These are phyloP conservation scores for Monosporascus cannonballus DNA, from an alignment of 2,329 filamentous ascomycete species.

Conservation along the genomic window DNA sequence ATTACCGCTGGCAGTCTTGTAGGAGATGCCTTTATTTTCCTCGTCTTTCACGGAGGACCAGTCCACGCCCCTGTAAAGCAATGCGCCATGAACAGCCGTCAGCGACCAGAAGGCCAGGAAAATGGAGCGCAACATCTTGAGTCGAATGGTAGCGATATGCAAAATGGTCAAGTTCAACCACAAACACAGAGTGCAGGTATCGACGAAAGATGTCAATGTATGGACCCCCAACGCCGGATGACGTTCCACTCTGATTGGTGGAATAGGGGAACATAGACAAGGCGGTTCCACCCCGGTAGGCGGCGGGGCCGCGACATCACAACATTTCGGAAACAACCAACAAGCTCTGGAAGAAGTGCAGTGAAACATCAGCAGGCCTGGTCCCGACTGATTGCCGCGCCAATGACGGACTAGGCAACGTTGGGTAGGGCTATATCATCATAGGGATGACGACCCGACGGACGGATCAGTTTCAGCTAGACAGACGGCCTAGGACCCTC, in stretches of 20 bases:
- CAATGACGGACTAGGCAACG: neutral
- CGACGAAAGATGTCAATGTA: neutral
- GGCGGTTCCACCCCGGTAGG: too few relatives aligned
- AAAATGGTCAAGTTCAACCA: too few relatives aligned
- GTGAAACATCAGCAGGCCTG: neutral
- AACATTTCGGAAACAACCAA: neutral
- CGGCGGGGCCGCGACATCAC: neutral
- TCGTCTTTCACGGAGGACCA: constrained; percentile 63
- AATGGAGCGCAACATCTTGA: constrained; percentile 14
- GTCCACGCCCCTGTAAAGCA: constrained; percentile 62
- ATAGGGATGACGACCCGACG: neutral
- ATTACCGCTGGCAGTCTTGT: constrained; percentile 50
- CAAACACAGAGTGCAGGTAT: neutral
- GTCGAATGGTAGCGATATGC: neutral
- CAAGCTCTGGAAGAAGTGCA: neutral
- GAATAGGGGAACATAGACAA: too few relatives aligned
- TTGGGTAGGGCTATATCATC: neutral
- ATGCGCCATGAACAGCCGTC: constrained; percentile 30
- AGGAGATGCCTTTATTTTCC: constrained; percentile 54
- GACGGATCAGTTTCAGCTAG: neutral
- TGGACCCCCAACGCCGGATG: too few relatives aligned
- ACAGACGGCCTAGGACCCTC: neutral
- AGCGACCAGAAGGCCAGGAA: constrained; percentile 14
- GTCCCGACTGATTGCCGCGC: neutral
- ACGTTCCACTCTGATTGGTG: too few relatives aligned